Evolutionary conservation across 768 basidiomycete genomes (phyloP).

Genomic region (Rubroboletus satanas): DNA sequence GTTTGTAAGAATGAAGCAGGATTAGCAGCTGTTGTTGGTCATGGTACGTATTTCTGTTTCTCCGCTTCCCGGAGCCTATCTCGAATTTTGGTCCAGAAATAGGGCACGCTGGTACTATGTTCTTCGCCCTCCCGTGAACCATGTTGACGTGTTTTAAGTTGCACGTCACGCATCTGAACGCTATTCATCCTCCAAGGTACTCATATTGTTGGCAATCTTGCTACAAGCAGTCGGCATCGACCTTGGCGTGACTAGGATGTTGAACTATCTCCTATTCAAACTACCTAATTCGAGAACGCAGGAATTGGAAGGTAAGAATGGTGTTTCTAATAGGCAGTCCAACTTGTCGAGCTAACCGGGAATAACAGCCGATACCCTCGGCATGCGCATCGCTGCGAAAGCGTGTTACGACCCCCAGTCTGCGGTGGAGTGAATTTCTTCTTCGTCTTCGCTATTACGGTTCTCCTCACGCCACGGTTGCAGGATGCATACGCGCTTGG

Average conservation of each 20-base stretch:
- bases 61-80: background rate
- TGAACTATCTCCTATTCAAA: slow-evolving; percentile 53
- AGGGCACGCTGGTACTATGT: slow-evolving; percentile 61
- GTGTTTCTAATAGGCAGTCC: background rate
- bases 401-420: slow-evolving; percentile 87
- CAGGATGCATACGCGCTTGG: slow-evolving; percentile 73
- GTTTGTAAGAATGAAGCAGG: slow-evolving; percentile 75
- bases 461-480: background rate
- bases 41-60: slow-evolving; percentile 46
- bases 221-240: slow-evolving; percentile 53
- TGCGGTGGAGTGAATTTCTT: slow-evolving; percentile 53
- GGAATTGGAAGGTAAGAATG: slow-evolving; percentile 68
- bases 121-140: background rate
- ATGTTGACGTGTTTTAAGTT: slow-evolving; percentile 34
- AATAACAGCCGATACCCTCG: slow-evolving; percentile 75
- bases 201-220: slow-evolving; percentile 38
- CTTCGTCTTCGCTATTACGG: background rate
- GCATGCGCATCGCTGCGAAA: slow-evolving; percentile 70
- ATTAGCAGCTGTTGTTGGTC: slow-evolving; percentile 78
- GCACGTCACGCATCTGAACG: slow-evolving; percentile 55
- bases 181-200: slow-evolving; percentile 40
- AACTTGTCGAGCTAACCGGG: background rate
- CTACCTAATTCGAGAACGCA: slow-evolving; percentile 81
- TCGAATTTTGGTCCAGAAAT: slow-evolving; percentile 50
- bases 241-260: slow-evolving; percentile 44